A percentile compares a stretch with the other conserved stretches of the same genome.
Conservation (phyloP, 192 early-diverging fungal species). For the Rhizophagus clarus region DNA sequence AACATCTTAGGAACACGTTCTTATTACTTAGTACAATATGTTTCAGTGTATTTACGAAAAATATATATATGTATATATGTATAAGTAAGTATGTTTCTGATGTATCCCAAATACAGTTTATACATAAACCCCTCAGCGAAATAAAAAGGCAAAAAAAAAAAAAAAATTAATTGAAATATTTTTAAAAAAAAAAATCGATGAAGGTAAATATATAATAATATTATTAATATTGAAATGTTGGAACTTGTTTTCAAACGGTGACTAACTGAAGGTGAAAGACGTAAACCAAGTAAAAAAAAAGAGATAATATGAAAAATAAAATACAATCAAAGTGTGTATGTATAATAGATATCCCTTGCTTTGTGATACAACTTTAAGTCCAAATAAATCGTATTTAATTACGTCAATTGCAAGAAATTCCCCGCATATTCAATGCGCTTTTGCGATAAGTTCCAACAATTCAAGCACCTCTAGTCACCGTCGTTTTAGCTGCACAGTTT, state of each 20-base stretch:
- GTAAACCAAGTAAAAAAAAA: too few species aligned
- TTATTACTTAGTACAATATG: neutral
- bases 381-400: neutral
- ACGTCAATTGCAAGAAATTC: neutral
- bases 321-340: neutral
- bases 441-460: constrained; percentile 26
- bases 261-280: neutral
- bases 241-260: neutral
- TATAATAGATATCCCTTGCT: neutral
- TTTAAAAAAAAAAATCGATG: neutral
- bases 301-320: neutral
- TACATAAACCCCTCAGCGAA: neutral
- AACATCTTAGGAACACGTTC: neutral
- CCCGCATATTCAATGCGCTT: constrained; percentile 7
- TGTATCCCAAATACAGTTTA: neutral
- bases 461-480: constrained; percentile 32
- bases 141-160: neutral
- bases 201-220: neutral
- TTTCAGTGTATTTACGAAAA: neutral
- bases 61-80: neutral
- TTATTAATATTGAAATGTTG: neutral
- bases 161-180: neutral
- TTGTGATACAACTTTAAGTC: neutral
- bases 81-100: neutral
- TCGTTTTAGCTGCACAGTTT: constrained; percentile 15